These are phyloP conservation scores for Hypoxylon sp. DNA, from an alignment of 2,329 filamentous ascomycete species.

Conservation along the genomic window DNA sequence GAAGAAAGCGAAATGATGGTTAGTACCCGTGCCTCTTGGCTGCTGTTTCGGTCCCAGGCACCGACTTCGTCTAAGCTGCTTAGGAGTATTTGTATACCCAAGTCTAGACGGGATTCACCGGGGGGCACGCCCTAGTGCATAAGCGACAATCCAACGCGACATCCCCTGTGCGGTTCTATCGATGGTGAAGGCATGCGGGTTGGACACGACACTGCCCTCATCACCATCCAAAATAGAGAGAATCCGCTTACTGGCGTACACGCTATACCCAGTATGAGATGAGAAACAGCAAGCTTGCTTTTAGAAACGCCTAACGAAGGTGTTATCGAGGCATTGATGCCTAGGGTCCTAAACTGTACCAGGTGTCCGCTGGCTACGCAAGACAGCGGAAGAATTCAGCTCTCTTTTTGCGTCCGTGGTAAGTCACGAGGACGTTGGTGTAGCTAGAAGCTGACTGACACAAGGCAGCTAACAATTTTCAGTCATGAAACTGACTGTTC, in stretches of 20 bases:
- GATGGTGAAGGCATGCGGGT: not conserved
- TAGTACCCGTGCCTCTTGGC: conserved; percentile 32
- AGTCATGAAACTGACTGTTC: no score
- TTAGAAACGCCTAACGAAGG: not conserved
- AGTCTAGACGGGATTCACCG: conserved; percentile 8
- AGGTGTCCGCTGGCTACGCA: not conserved
- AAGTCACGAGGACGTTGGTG: not conserved
- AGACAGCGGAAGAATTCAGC: not conserved
- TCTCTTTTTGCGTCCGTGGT: not conserved
- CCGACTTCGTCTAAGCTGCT: conserved; percentile 8
- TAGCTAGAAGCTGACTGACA: not conserved
- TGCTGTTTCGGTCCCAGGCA: conserved; percentile 26
- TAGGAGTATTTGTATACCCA: not conserved
- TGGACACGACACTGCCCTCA: not conserved
- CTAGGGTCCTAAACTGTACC: not conserved
- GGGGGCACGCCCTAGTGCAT: not conserved
- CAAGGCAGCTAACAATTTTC: not conserved
- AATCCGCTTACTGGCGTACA: not conserved
- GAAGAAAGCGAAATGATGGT: conserved; percentile 19
- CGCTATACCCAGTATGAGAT: not conserved
- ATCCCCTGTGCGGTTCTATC: conserved; percentile 2
- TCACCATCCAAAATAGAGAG: not conserved
- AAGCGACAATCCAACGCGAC: conserved; percentile 4
- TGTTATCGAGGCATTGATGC: conserved; percentile 3
- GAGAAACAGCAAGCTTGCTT: not conserved